Percentiles rank a stretch among this genome's conserved stretches.
phyloP scores from a whole-genome alignment of 352 stramenopile species.

The Phytophthora sojae region DNA sequence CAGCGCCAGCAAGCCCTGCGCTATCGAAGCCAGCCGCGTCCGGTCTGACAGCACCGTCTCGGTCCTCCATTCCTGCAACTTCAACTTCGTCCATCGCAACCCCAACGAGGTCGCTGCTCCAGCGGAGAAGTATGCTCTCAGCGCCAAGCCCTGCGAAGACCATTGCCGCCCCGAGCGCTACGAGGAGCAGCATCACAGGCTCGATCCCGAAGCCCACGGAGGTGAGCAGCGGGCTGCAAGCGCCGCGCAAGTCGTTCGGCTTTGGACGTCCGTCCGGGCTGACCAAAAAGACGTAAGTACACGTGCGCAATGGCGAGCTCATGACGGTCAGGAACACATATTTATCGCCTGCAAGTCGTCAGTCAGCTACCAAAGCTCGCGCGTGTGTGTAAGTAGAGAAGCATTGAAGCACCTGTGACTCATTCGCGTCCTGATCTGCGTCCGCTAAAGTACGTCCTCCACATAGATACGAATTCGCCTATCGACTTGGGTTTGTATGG shows the following conservation, averaged over 20 bases:
- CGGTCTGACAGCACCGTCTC: constrained; percentile 7
- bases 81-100: constrained; percentile 3
- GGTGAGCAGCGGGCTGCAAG: constrained; percentile 17
- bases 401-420: no score
- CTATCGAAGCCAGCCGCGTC: constrained; percentile 3
- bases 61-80: constrained; percentile 4
- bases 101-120: constrained; percentile 15
- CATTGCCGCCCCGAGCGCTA: background rate
- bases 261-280: constrained; percentile 26
- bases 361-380: no score
- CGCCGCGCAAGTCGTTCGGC: constrained; percentile 33
- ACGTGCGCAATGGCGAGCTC: background rate
- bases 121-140: constrained; percentile 12
- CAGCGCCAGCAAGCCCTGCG: background rate
- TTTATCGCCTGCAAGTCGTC: background rate
- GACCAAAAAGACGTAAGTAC: constrained; percentile 3
- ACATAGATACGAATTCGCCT: no score
- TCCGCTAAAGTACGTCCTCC: no score
- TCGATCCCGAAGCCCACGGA: constrained; percentile 22
- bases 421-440: no score
- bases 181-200: constrained; percentile 11
- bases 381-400: no score
- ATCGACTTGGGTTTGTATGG: no score
- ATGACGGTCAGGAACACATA: background rate
- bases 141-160: constrained; percentile 14